Conservation (phyloP, 2,329 filamentous ascomycete species). For the Arthrobotrys conoides region DNA sequence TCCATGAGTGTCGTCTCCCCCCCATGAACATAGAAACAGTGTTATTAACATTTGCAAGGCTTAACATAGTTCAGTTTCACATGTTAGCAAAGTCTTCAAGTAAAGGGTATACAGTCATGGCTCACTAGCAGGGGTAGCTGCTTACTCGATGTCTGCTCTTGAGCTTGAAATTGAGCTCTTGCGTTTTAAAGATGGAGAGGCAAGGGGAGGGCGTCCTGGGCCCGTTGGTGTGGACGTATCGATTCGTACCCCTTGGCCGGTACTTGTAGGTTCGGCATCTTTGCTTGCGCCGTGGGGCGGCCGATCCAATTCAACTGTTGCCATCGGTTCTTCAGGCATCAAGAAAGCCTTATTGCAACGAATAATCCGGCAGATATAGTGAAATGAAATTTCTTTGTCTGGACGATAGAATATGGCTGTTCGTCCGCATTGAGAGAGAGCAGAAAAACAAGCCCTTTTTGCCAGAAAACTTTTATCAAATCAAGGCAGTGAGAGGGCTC, state of each 20-base stretch:
- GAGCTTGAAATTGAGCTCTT: slow-evolving; percentile 44
- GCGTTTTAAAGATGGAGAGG: slow-evolving; percentile 48
- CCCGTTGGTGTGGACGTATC: slow-evolving; percentile 48
- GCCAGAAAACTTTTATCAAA: not conserved
- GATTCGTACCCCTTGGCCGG: slow-evolving; percentile 25
- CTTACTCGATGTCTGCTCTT: slow-evolving; percentile 49
- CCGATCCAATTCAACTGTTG: slow-evolving; percentile 31
- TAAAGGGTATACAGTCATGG: not conserved
- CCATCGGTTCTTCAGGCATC: slow-evolving; percentile 32
- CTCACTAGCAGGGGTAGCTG: not conserved
- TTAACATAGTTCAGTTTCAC: not conserved
- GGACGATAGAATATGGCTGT: not conserved
- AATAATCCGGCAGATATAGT: slow-evolving; percentile 10
- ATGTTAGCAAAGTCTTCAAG: not conserved
- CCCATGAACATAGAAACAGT: slow-evolving; percentile 63
- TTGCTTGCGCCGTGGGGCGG: slow-evolving; percentile 7
- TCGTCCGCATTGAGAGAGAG: slow-evolving; percentile 39
- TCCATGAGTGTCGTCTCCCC: slow-evolving; percentile 62
- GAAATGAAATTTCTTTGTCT: slow-evolving; percentile 12
- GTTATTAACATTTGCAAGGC: slow-evolving; percentile 62
- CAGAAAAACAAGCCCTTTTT: slow-evolving; percentile 11
- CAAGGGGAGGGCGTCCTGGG: slow-evolving; percentile 39
- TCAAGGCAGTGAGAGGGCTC: not conserved
- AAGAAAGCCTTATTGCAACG: not conserved
- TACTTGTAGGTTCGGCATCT: slow-evolving; percentile 16